Evolutionary conservation across 257 asterid species (phyloP).

Genomic region (Nicotiana undulata): DNA sequence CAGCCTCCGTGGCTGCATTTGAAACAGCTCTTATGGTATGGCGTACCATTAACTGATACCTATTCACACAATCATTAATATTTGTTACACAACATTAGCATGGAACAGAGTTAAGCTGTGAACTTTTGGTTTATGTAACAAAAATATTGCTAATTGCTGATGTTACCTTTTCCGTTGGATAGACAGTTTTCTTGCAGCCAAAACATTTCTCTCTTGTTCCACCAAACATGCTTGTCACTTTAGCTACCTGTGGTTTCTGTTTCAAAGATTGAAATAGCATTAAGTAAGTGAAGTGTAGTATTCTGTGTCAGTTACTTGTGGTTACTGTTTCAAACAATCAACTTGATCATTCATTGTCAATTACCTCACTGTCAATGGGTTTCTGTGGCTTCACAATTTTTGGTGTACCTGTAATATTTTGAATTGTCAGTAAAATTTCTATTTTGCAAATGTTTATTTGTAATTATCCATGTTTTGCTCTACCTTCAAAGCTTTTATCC

Average conservation of each 20-base stretch:
- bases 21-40: constrained; percentile 91
- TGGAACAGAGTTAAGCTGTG: background rate
- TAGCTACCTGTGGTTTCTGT: constrained; percentile 63
- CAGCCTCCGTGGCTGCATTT: constrained; percentile 98
- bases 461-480: background rate
- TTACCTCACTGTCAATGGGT: constrained; percentile 56
- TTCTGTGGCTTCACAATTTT: constrained; percentile 84
- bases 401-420: constrained; percentile 62
- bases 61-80: constrained; percentile 15
- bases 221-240: constrained; percentile 72
- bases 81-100: background rate
- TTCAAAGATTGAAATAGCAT: background rate
- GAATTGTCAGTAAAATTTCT: background rate
- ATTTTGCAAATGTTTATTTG: background rate
- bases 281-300: background rate
- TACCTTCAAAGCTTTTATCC: constrained; percentile 96
- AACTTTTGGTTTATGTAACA: background rate
- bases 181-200: constrained; percentile 69
- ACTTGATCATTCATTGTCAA: background rate
- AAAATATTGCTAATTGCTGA: background rate
- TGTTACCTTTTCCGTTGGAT: constrained; percentile 89
- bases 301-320: background rate
- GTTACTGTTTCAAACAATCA: background rate
- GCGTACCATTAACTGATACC: constrained; percentile 82
- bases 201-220: constrained; percentile 85